These are phyloP conservation scores for Scutellaria galericulata DNA, from an alignment of 257 asterid species.

Conservation along the genomic window DNA sequence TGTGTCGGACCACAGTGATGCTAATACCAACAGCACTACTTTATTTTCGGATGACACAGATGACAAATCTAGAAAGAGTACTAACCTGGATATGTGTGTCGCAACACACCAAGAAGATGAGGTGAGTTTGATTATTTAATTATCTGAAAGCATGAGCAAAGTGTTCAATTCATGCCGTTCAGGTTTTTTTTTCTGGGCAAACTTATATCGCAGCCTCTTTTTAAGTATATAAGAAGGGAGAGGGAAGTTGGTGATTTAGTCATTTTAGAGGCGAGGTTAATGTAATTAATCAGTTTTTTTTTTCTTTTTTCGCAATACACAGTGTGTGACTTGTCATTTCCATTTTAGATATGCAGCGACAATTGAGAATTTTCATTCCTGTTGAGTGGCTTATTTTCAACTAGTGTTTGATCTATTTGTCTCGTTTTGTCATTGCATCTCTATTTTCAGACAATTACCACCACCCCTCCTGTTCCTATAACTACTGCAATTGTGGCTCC, in stretches of 20 bases:
- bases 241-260: conserved; percentile 19
- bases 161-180: conserved; percentile 3
- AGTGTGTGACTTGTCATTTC: neutral
- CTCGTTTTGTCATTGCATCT: conserved; percentile 33
- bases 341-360: neutral
- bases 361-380: conserved; percentile 12
- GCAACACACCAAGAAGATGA: conserved; percentile 68
- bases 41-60: conserved; percentile 96
- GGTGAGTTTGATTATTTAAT: conserved; percentile 49
- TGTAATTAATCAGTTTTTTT: neutral
- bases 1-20: conserved; percentile 92
- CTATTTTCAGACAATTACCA: conserved; percentile 52
- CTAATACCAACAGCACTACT: conserved; percentile 93
- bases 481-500: conserved; percentile 43
- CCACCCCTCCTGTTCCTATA: conserved; percentile 47
- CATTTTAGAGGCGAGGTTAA: conserved; percentile 12
- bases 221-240: neutral
- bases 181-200: neutral
- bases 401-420: conserved; percentile 35
- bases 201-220: neutral
- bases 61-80: conserved; percentile 66
- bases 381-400: conserved; percentile 30
- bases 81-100: conserved; percentile 60
- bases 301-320: neutral
- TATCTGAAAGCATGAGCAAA: neutral